Conservation (phyloP, 495 filamentous ascomycete species). For the Lasiosphaeria ovina region DNA sequence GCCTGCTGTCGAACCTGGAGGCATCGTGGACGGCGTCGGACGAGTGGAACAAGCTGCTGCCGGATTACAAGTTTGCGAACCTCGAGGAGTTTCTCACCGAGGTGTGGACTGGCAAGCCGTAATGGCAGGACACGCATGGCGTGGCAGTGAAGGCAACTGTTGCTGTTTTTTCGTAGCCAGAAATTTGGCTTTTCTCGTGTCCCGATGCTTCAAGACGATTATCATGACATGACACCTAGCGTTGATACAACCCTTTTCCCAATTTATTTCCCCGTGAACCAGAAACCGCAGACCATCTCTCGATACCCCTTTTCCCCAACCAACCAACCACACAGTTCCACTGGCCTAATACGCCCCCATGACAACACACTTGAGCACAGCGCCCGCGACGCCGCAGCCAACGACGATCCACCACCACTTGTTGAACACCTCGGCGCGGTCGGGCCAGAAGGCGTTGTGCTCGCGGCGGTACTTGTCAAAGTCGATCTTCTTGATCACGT, state of each 20-base stretch:
- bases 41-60: constrained; percentile 53
- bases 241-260: too few species aligned
- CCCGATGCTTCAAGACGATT: too few species aligned
- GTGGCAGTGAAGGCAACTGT: background rate
- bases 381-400: constrained; percentile 41
- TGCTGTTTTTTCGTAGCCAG: background rate
- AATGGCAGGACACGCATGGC: background rate
- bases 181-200: too few species aligned
- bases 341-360: background rate
- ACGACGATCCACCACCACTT: constrained; percentile 55
- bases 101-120: constrained; percentile 44
- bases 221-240: too few species aligned
- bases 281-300: too few species aligned
- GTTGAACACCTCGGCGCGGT: constrained; percentile 44
- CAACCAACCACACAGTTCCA: background rate
- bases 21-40: constrained; percentile 47
- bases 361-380: constrained; percentile 25
- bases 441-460: constrained; percentile 60
- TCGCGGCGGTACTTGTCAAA: constrained; percentile 47
- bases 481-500: constrained; percentile 50
- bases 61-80: constrained; percentile 50
- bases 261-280: background rate
- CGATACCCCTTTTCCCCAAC: too few species aligned
- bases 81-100: constrained; percentile 48
- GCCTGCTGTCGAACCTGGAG: constrained; percentile 39